Percentiles rank a stretch among this genome's conserved stretches.
Conservation (phyloP, 495 filamentous ascomycete genomes). For the Pyrenula massariospora region DNA sequence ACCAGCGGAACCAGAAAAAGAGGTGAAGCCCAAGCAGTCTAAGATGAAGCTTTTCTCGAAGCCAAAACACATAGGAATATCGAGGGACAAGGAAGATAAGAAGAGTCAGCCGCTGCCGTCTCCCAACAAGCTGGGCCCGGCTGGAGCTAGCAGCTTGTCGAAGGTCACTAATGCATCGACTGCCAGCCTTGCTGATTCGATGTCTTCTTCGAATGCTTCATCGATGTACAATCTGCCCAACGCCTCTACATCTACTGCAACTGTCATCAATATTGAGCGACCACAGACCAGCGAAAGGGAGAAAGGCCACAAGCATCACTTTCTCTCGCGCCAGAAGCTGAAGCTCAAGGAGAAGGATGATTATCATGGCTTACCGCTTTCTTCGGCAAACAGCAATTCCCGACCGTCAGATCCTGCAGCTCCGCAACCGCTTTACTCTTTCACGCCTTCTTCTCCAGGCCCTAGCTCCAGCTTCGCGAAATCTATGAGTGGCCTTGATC, state of each 20-base stretch:
- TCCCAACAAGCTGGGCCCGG: constrained; percentile 63
- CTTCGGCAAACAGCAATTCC: constrained; percentile 84
- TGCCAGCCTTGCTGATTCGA: constrained; percentile 57
- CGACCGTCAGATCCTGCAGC: constrained; percentile 73
- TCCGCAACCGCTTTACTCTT: constrained; percentile 76
- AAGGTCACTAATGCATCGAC: constrained; percentile 65
- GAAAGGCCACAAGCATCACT: constrained; percentile 61
- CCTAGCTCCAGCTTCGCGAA: constrained; percentile 59
- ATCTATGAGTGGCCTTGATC: constrained; percentile 70
- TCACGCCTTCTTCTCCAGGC: constrained; percentile 59
- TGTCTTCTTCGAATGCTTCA: constrained; percentile 42
- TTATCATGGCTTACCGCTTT: constrained; percentile 59
- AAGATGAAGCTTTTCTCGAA: constrained; percentile 90
- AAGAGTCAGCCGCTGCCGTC: constrained; percentile 66
- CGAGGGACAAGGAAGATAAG: constrained; percentile 51
- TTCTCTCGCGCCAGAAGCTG: constrained; percentile 83
- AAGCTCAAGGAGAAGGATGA: constrained; percentile 78
- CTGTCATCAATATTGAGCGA: constrained; percentile 11
- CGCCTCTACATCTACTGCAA: constrained; percentile 64
- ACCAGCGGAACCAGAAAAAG: constrained; percentile 45
- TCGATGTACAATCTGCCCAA: constrained; percentile 77
- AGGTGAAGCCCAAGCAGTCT: constrained; percentile 62
- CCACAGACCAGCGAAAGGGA: constrained; percentile 31
- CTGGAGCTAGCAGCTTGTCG: constrained; percentile 41
- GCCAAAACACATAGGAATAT: constrained; percentile 70